Conservation (phyloP, 2,329 filamentous ascomycete genomes). For the Malbranchea cinnamomea region DNA sequence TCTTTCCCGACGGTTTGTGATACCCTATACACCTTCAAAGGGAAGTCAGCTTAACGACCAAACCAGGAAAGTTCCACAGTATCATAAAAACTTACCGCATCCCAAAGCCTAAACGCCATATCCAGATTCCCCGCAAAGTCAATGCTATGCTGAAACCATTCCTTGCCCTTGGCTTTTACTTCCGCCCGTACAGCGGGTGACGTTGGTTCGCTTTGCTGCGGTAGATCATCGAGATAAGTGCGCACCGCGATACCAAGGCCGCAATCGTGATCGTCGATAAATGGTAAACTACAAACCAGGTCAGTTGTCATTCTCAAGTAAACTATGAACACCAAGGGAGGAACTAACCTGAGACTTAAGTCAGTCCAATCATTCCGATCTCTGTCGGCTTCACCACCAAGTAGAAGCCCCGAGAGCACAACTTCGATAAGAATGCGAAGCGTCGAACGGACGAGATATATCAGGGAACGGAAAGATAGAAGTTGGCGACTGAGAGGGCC, state of each 20-base stretch:
- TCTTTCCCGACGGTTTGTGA: constrained; percentile 40
- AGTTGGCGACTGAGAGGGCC: constrained; percentile 85
- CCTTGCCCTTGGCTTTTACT: constrained; percentile 37
- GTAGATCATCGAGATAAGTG: constrained; percentile 38
- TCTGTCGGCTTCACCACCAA: constrained; percentile 64
- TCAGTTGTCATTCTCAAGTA: constrained; percentile 6
- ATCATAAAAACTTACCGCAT: constrained; percentile 42
- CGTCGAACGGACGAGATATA: constrained; percentile 61
- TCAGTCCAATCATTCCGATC: constrained; percentile 51
- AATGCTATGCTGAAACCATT: constrained; percentile 47
- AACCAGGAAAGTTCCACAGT: no score
- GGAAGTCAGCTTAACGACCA: no score
- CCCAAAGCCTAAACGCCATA: constrained; percentile 48
- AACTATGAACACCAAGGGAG: no score
- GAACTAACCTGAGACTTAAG: constrained; percentile 55
- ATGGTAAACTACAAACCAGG: constrained; percentile 21
- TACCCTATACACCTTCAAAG: constrained; percentile 40
- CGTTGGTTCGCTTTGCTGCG: constrained; percentile 40
- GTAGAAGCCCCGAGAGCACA: constrained; percentile 62
- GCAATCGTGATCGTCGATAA: constrained; percentile 31
- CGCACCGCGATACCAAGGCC: constrained; percentile 34
- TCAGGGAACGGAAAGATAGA: constrained; percentile 70
- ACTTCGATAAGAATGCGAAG: constrained; percentile 76
- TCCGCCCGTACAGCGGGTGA: constrained; percentile 34
- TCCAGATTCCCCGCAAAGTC: constrained; percentile 44